Percentiles rank a stretch among this genome's conserved stretches.
Evolutionary conservation across 441 rosid species (phyloP).

Genomic region (Adansonia rubrostipa): DNA sequence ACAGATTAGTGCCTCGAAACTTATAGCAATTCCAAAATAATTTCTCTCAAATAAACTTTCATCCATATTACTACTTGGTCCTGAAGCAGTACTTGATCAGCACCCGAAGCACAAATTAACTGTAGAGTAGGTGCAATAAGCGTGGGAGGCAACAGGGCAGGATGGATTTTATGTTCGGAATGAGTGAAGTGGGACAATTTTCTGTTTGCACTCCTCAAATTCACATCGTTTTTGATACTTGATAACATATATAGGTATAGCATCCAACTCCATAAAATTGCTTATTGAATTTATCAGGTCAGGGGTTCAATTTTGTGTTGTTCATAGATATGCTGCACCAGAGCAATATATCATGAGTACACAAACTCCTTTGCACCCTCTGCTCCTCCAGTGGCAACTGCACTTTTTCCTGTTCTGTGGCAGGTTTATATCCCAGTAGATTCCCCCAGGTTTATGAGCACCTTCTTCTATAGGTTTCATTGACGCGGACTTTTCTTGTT

Average conservation of each 20-base stretch:
- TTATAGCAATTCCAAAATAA: not conserved
- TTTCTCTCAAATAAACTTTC: not conserved
- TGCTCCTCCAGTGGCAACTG: conserved; percentile 83
- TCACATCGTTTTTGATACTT: not conserved
- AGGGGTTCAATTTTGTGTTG: not conserved
- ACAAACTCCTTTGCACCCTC: conserved; percentile 97
- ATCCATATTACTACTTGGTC: not conserved
- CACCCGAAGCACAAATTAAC: not conserved
- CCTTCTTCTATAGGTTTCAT: conserved; percentile 5
- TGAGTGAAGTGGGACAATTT: not conserved
- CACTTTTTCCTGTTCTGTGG: conserved; percentile 96
- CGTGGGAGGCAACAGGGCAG: not conserved
- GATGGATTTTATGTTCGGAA: not conserved
- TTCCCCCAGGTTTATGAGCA: conserved; percentile 12
- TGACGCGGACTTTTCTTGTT: not conserved
- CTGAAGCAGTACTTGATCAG: not conserved
- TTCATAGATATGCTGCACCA: conserved; percentile 84
- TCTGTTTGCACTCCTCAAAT: not conserved
- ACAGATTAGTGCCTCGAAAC: no score
- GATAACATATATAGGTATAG: not conserved
- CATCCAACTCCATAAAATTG: not conserved
- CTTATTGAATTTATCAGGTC: not conserved
- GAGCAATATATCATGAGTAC: conserved; percentile 99
- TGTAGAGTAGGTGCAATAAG: not conserved
- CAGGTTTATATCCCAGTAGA: conserved; percentile 50